These are phyloP conservation scores for Diaporthe velutina DNA, from an alignment of 2,329 filamentous ascomycete species.

Conservation along the genomic window DNA sequence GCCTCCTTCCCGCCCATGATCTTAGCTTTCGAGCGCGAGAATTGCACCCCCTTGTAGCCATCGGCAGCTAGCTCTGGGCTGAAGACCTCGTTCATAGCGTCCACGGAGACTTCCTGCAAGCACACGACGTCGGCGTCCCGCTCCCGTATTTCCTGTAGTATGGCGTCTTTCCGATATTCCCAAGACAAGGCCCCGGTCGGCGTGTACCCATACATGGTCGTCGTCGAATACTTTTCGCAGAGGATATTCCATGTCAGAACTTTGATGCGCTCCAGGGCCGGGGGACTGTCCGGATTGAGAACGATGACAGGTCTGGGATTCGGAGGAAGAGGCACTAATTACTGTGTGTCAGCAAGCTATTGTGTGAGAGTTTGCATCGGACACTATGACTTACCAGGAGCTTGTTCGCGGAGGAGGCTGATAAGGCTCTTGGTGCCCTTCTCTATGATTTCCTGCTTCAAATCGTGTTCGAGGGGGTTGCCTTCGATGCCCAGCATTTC, in stretches of 20 bases:
- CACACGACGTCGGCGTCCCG: constrained; percentile 91
- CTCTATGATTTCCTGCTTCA: constrained; percentile 87
- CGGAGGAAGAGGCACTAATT: constrained; percentile 81
- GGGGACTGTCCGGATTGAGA: constrained; percentile 76
- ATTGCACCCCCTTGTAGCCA: constrained; percentile 95
- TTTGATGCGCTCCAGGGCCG: constrained; percentile 78
- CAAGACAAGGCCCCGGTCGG: constrained; percentile 85
- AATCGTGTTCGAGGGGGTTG: constrained; percentile 82
- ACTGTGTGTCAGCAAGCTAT: neutral
- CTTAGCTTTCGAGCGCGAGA: constrained; percentile 88
- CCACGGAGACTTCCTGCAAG: constrained; percentile 92
- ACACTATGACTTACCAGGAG: constrained; percentile 75
- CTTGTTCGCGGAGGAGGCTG: constrained; percentile 84
- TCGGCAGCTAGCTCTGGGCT: constrained; percentile 85
- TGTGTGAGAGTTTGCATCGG: neutral
- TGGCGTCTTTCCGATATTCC: constrained; percentile 87
- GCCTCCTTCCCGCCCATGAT: constrained; percentile 94
- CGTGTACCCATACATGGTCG: constrained; percentile 89
- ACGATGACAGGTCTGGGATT: constrained; percentile 81
- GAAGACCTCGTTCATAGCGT: constrained; percentile 93
- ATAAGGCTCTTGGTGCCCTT: constrained; percentile 90
- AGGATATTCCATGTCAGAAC: constrained; percentile 96
- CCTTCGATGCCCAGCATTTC: constrained; percentile 93
- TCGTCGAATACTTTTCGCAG: constrained; percentile 92
- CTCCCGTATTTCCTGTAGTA: constrained; percentile 84